These are phyloP conservation scores for Magnolia officinalis DNA, from an alignment of 164 flowering plant genomes.

Conservation along the genomic window DNA sequence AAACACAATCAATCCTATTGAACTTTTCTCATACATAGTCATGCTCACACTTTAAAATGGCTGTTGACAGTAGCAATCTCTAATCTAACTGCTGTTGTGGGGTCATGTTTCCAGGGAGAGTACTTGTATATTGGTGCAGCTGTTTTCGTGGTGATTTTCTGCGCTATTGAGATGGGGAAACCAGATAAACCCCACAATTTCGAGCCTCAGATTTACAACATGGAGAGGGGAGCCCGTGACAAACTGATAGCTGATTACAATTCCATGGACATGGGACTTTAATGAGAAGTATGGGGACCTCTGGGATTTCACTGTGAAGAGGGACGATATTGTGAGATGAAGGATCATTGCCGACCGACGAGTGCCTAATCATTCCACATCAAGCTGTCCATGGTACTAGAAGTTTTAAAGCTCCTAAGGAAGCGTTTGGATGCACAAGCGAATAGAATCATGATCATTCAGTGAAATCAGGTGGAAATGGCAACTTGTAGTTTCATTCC, in stretches of 20 bases:
- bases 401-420: no score
- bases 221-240: constrained; percentile 94
- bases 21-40: neutral
- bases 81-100: neutral
- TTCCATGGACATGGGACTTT: constrained; percentile 95
- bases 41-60: neutral
- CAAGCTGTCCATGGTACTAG: no score
- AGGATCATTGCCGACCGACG: no score
- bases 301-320: constrained; percentile 85
- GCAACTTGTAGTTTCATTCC: neutral
- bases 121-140: constrained; percentile 85
- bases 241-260: constrained; percentile 83
- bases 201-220: constrained; percentile 88
- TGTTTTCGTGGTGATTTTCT: constrained; percentile 62
- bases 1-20: no score
- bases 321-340: constrained; percentile 19
- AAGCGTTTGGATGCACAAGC: no score
- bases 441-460: no score
- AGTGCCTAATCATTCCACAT: no score
- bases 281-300: constrained; percentile 92
- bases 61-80: neutral
- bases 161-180: constrained; percentile 86
- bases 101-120: constrained; percentile 54
- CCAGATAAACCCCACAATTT: constrained; percentile 90
- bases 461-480: neutral